Evolutionary conservation across 768 basidiomycete genomes (phyloP).

Genomic region (Tremella fuciformis): DNA sequence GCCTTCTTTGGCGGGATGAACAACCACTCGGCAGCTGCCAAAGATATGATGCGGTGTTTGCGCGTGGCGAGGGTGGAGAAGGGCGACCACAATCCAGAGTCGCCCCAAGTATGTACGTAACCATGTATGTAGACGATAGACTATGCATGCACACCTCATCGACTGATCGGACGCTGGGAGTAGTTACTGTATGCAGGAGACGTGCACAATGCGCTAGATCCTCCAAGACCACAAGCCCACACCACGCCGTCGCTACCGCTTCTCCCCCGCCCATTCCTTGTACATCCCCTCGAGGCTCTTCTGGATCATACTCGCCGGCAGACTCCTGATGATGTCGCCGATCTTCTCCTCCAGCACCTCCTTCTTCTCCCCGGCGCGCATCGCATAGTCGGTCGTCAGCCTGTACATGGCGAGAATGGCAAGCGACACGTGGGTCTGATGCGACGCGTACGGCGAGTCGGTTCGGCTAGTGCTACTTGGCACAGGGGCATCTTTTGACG

Average conservation of each 20-base stretch:
- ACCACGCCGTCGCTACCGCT: not conserved
- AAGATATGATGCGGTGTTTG: slow-evolving; percentile 47
- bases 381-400: slow-evolving; percentile 76
- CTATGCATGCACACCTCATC: no score
- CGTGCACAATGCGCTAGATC: no score
- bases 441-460: slow-evolving; percentile 75
- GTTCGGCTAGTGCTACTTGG: slow-evolving; percentile 54
- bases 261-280: slow-evolving; percentile 60
- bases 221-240: no score
- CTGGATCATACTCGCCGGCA: slow-evolving; percentile 83
- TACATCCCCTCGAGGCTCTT: slow-evolving; percentile 92
- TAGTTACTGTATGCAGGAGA: no score
- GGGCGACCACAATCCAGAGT: not conserved
- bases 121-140: no score
- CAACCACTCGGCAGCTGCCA: slow-evolving; percentile 59
- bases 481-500: slow-evolving; percentile 54
- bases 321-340: slow-evolving; percentile 81
- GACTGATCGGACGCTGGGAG: no score
- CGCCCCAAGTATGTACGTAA: no score
- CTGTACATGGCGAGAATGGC: slow-evolving; percentile 89
- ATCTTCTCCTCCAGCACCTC: slow-evolving; percentile 60
- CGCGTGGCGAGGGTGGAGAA: slow-evolving; percentile 35
- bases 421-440: slow-evolving; percentile 91
- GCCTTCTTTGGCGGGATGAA: slow-evolving; percentile 73
- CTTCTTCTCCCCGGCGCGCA: slow-evolving; percentile 58